phyloP scores from a whole-genome alignment of 495 filamentous ascomycete species.

The Talaromyces proteolyticus region DNA sequence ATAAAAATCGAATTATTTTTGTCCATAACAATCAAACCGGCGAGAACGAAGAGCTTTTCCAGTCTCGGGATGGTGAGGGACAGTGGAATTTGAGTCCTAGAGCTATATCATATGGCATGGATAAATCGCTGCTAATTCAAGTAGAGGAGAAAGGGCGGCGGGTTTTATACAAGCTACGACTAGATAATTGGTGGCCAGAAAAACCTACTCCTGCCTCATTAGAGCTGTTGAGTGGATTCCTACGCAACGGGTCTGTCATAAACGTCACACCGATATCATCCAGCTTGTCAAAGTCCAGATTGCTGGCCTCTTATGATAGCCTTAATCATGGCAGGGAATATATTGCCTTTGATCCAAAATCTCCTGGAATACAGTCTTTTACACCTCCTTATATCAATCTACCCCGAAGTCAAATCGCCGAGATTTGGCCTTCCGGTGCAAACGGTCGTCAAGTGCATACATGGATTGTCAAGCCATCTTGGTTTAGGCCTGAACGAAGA shows the following conservation, averaged over 20 bases:
- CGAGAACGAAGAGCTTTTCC: slow-evolving; percentile 53
- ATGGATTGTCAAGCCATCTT: slow-evolving; percentile 40
- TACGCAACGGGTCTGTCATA: slow-evolving; percentile 53
- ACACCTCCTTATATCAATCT: slow-evolving; percentile 52
- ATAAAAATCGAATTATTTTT: slow-evolving; percentile 74
- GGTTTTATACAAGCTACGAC: slow-evolving; percentile 56
- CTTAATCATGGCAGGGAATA: slow-evolving; percentile 65
- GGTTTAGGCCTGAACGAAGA: slow-evolving; percentile 36
- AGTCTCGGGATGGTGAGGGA: slow-evolving; percentile 53
- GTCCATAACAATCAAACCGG: slow-evolving; percentile 53
- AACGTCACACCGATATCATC: slow-evolving; percentile 46
- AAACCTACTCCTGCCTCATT: slow-evolving; percentile 17
- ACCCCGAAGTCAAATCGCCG: neutral
- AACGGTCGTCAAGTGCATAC: slow-evolving; percentile 39
- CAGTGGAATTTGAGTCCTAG: slow-evolving; percentile 66
- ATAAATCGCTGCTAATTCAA: slow-evolving; percentile 60
- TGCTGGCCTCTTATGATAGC: slow-evolving; percentile 61
- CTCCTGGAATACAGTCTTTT: slow-evolving; percentile 27
- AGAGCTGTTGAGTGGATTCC: slow-evolving; percentile 49
- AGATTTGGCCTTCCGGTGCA: slow-evolving; percentile 15
- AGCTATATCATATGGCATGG: slow-evolving; percentile 55
- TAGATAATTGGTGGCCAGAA: slow-evolving; percentile 42
- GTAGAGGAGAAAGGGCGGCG: slow-evolving; percentile 62
- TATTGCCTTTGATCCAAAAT: slow-evolving; percentile 49
- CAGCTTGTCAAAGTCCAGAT: slow-evolving; percentile 29